phyloP scores from a whole-genome alignment of 228 moss, liverwort and hornwort genomes.

The Sphagnum magellanicum region DNA sequence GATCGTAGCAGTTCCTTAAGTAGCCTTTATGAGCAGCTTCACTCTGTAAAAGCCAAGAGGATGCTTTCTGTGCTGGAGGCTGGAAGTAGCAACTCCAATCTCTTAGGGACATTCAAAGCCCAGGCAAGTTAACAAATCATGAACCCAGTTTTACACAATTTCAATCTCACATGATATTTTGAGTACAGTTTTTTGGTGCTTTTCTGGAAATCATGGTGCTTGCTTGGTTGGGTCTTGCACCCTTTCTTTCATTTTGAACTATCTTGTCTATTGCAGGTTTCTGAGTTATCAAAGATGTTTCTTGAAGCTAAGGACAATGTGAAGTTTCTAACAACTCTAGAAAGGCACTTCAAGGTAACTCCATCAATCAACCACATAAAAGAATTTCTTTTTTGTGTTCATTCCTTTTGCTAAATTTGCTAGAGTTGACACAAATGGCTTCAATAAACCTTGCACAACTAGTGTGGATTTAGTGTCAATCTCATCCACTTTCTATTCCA shows the following conservation, averaged over 20 bases:
- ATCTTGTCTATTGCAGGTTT: conserved; percentile 17
- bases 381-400: not conserved
- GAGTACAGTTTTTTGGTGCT: too few species aligned
- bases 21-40: conserved; percentile 72
- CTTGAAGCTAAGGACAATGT: conserved; percentile 88
- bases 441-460: too few species aligned
- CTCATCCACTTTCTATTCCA: too few species aligned
- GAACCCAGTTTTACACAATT: too few species aligned
- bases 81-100: conserved; percentile 74
- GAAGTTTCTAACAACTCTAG: conserved; percentile 71
- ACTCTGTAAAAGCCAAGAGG: conserved; percentile 61
- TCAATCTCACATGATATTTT: too few species aligned
- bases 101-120: conserved; percentile 67
- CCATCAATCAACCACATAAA: not conserved
- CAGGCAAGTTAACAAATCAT: conserved; percentile 30
- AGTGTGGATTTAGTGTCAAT: too few species aligned
- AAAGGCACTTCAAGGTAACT: conserved; percentile 79
- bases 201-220: too few species aligned
- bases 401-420: too few species aligned
- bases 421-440: too few species aligned
- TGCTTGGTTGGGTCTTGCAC: too few species aligned
- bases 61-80: conserved; percentile 46
- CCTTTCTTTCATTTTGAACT: too few species aligned
- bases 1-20: conserved; percentile 63
- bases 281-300: conserved; percentile 55